A percentile compares a stretch with the other conserved stretches of the same genome.
Evolutionary conservation across 768 basidiomycete genomes (phyloP).

Genomic region (Exsudoporus frostii): DNA sequence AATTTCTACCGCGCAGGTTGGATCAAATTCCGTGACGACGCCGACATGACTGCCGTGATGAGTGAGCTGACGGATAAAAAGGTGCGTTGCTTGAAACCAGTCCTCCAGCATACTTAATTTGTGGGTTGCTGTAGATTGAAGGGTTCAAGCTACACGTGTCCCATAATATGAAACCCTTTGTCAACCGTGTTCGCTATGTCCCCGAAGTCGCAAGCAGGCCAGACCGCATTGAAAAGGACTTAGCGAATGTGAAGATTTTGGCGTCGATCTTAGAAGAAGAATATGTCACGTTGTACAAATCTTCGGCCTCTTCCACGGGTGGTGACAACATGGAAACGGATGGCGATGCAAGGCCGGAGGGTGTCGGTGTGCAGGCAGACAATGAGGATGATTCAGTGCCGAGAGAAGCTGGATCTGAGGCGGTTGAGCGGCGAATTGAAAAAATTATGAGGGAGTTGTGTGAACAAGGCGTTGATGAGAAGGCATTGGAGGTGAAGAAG

Average conservation of each 20-base stretch:
- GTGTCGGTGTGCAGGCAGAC: conserved; percentile 36
- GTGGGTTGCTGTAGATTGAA: conserved; percentile 62
- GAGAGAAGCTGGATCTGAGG: conserved; percentile 64
- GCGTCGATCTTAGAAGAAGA: conserved; percentile 76
- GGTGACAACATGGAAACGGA: conserved; percentile 27
- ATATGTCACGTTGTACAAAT: conserved; percentile 48
- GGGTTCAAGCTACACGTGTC: conserved; percentile 92
- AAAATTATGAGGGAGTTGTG: conserved; percentile 69
- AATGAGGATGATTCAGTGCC: conserved; percentile 48
- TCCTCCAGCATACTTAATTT: conserved; percentile 2
- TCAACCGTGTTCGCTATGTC: conserved; percentile 73
- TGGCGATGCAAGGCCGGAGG: conserved; percentile 28
- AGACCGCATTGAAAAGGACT: conserved; percentile 77
- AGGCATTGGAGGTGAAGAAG: conserved; percentile 66
- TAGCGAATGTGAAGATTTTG: conserved; percentile 70
- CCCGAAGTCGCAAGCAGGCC: conserved; percentile 80
- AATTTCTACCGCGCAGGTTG: conserved; percentile 95
- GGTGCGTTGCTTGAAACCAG: conserved; percentile 40
- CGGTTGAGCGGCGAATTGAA: conserved; percentile 80
- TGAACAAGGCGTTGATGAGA: conserved; percentile 67
- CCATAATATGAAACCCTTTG: conserved; percentile 74
- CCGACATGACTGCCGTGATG: conserved; percentile 75
- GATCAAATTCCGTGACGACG: conserved; percentile 82
- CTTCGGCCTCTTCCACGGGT: conserved; percentile 14
- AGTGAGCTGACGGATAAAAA: conserved; percentile 78